Conservation (phyloP, 768 basidiomycete genomes). For the Phlebiopsis gigantea region DNA sequence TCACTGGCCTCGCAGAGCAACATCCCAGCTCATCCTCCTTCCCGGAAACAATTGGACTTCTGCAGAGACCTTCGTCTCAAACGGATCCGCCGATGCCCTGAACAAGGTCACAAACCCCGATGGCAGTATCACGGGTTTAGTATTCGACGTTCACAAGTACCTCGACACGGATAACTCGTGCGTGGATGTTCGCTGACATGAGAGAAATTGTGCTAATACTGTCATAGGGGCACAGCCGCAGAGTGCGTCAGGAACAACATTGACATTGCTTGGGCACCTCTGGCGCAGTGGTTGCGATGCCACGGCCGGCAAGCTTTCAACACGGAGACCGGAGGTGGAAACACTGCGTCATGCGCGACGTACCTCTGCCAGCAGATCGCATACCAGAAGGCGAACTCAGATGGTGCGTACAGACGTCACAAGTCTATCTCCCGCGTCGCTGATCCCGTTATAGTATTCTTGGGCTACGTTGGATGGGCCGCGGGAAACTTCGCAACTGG, state of each 20-base stretch:
- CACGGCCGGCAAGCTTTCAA: constrained; percentile 51
- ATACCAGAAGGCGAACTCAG: constrained; percentile 42
- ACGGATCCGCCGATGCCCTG: constrained; percentile 46
- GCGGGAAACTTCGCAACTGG: constrained; percentile 43
- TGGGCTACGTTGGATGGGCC: constrained; percentile 57
- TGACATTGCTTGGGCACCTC: constrained; percentile 37
- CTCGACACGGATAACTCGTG: constrained; percentile 48
- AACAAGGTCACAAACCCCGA: constrained; percentile 40
- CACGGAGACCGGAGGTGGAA: constrained; percentile 58
- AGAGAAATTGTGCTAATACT: not conserved
- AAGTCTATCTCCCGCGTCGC: not conserved
- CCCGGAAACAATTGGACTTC: constrained; percentile 56
- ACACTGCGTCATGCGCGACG: constrained; percentile 40
- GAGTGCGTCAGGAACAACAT: constrained; percentile 55
- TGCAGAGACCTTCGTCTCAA: constrained; percentile 45
- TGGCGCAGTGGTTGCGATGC: constrained; percentile 43
- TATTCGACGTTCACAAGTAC: constrained; percentile 64
- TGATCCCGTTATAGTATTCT: constrained; percentile 29
- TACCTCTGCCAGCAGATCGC: constrained; percentile 42
- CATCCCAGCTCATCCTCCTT: constrained; percentile 49
- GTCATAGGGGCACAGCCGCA: constrained; percentile 31
- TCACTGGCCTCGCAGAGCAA: constrained; percentile 32
- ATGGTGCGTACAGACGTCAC: constrained; percentile 30
- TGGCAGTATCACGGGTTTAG: constrained; percentile 37
- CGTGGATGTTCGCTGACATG: not conserved